Evolutionary conservation across 371 early-diverging fungal species (phyloP), one percentile per base, ranked within the genome.

Genomic region (Mortierella sp.): DNA sequence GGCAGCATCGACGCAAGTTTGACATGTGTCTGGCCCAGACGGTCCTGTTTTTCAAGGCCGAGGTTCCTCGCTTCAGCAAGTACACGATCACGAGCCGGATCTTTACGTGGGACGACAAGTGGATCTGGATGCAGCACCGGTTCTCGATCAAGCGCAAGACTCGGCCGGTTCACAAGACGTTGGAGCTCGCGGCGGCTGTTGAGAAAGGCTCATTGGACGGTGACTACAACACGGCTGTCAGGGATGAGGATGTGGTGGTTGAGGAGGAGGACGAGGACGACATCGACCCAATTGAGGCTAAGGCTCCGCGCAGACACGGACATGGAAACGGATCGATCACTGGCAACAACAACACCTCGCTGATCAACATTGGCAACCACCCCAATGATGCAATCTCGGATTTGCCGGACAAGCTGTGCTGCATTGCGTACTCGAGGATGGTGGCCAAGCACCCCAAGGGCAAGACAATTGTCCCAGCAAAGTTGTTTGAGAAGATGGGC

Each of bases 21-120:
- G 80, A 76, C 52, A 80, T 80, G 72, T 70, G 72, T 50, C 74
- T 79, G 8, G 80, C 77, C n/a, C 80, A 77, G 73, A 79, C 77
- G 0, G 77, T 75, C 8, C 44, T 79, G 26, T 76, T 90, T 53
- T 91, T 90, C 77, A 87, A 88, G 73, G 87, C 88, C 4, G 92
- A 91, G 63, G 90, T 91, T 1, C 87, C 89, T 8, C 85, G 89
- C 16, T 84, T 90, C 44, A 79, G 81, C 53, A 86, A 85, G 64
- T 91, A 89, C 64, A 88, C 87, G 1, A 85, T 90, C 53, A 86
- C 90, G 39, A 86, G 86, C 37, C 89, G 92, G 7, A 71, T 92
- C 64, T 89, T 87, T 73, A 86, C 91, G 8, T 92, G 91, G 91
- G 88, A 88, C 55, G 85, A 90, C 29, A 91, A 92, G 66, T 92